A percentile compares a stretch with the other conserved stretches of the same genome.
Evolutionary conservation across 768 basidiomycete species (phyloP).

Genomic region (Kwoniella dejecticola): DNA sequence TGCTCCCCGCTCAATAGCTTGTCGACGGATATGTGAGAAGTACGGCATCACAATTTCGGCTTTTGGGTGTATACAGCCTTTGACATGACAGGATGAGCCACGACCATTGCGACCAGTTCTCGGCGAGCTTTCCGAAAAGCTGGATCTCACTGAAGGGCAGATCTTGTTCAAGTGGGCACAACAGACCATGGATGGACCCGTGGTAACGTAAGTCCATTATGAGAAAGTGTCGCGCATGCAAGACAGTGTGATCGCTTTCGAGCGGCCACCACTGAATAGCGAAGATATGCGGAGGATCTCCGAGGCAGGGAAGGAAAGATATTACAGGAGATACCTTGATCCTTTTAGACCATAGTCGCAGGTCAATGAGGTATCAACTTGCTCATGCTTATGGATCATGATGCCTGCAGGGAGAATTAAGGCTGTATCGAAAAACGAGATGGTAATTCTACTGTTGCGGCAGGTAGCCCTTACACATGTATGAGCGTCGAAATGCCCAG

Average conservation of each 20-base stretch:
- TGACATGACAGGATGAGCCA: slow-evolving; percentile 29
- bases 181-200: slow-evolving; percentile 32
- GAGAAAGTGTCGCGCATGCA: neutral
- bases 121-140: slow-evolving; percentile 22
- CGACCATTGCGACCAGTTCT: slow-evolving; percentile 30
- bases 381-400: too few relatives aligned
- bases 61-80: slow-evolving; percentile 43
- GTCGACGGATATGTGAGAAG: slow-evolving; percentile 44
- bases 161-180: slow-evolving; percentile 43
- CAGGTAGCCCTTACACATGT: too few relatives aligned
- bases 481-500: too few relatives aligned
- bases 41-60: slow-evolving; percentile 47
- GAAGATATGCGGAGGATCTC: neutral
- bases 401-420: too few relatives aligned
- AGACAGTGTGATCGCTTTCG: neutral
- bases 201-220: slow-evolving; percentile 35
- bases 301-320: neutral
- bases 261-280: neutral
- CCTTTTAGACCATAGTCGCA: neutral
- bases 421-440: too few relatives aligned
- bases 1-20: slow-evolving; percentile 23
- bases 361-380: too few relatives aligned
- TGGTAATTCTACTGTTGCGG: too few relatives aligned
- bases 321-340: slow-evolving; percentile 1
- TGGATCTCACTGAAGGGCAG: slow-evolving; percentile 33